phyloP scores from a whole-genome alignment of 2,329 filamentous ascomycete genomes.

The Pyricularia pennisetigena region DNA sequence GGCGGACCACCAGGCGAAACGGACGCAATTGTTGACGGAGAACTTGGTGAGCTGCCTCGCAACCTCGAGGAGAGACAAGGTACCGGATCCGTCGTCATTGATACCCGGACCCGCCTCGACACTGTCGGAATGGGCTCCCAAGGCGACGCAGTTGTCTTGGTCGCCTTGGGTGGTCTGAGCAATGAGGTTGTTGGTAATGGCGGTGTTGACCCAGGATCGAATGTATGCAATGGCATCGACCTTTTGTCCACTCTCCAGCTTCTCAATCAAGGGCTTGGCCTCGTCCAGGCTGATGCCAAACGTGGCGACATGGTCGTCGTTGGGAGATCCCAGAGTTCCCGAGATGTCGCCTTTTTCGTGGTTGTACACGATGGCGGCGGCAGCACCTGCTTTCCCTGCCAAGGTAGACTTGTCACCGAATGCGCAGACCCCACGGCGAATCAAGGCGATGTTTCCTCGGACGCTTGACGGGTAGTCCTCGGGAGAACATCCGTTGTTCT shows the following conservation, averaged over 20 bases:
- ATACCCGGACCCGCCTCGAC: neutral
- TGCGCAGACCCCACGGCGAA: neutral
- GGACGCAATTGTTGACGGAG: constrained; percentile 53
- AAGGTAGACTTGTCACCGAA: neutral
- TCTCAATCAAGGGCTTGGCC: constrained; percentile 8
- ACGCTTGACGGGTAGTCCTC: neutral
- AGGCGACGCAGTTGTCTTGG: neutral
- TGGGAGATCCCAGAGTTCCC: neutral
- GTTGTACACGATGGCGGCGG: neutral
- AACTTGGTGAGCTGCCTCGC: constrained; percentile 24
- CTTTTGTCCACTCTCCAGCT: constrained; percentile 38
- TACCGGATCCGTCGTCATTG: neutral
- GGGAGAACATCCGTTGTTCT: neutral
- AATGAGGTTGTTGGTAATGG: neutral
- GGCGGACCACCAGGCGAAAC: constrained; percentile 59
- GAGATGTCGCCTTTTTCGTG: neutral
- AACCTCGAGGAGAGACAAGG: neutral
- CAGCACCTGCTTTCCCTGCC: neutral
- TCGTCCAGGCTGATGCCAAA: neutral
- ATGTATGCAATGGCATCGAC: constrained; percentile 50
- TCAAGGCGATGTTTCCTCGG: neutral
- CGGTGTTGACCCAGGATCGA: neutral
- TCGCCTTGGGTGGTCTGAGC: neutral
- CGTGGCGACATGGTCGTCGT: neutral
- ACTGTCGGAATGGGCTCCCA: neutral